Base-by-base conservation (phyloP, 2,329 filamentous ascomycete species). In the Exophiala sp. region DNA sequence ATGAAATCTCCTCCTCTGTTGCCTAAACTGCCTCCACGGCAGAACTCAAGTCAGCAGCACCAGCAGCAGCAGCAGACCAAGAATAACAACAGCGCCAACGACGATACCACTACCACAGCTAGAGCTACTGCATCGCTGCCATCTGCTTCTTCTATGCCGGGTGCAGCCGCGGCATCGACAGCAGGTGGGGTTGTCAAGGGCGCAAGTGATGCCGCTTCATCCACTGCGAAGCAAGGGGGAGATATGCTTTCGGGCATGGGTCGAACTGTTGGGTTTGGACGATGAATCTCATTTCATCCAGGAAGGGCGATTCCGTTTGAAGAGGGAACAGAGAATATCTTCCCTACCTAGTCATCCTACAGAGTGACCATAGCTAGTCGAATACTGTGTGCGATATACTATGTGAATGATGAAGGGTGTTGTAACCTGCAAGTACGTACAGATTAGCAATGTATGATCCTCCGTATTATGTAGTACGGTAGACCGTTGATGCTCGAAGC, bases 11-110 rank as follows among this genome's bases (percentile, higher is more conserved):
- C 43, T 6, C 14, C 30, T 34, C 8, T 34, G 27, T 46, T 44
- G 8, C 53, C 55, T 8, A 58, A 58, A 19, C 37, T 58, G 6
- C 52, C 48, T 3, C 47, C 50, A 7, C 34, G 34, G 39, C 48
- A 32, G 35, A 45, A 37, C 22, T 52, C 49, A 13, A 48, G 48
- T 24, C 54, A 56, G 23, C 50, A 53, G 21, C 7, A n/a, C 11
- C 29, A 32, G 11, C 29, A 13, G n/a, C 29, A 32, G n/a, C 29
- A 32, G n/a, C n/a, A 29, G 23, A n/a, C n/a, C 29, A 9, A 39
- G 22, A 22, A 44, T 48, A 3, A 38, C 45, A 27, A 27, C 24
- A 27, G 10, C 24, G 10, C 5, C 24, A 27, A 27, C 24, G 10
- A 27, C 24, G 24, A 6, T 10, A 27, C 10, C 24, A 6, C 24